Base-by-base conservation (phyloP, 129 eudicot genomes). In the Scalesia atractyloides region DNA sequence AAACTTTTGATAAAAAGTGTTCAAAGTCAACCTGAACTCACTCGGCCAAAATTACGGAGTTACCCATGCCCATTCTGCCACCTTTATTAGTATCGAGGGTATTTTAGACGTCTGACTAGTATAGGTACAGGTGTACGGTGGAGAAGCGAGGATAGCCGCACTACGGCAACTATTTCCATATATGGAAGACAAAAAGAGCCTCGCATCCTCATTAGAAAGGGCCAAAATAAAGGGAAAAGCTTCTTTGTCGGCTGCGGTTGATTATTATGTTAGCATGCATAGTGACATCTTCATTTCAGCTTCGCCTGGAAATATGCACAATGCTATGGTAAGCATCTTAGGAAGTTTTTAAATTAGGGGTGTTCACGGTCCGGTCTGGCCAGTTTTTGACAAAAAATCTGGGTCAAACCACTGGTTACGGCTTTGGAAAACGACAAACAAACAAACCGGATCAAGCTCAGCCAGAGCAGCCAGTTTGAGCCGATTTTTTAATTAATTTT, bases 241-340 rank as follows among this genome's bases (percentile, higher is more conserved):
- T 75, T 94, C 99, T 66, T 83, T 94, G 51, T 81, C 92, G 61
- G 97, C 99, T 59, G 99, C 99, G 2, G 91, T 94, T 43, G 99
- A 94, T 84, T 94, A 94, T 74, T 88, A 94, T 61, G 99, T 94
- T 59, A 80, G 99, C 89, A 90, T 94, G 96, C 86, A 90, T 24
- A 90, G 96, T 71, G 99, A 90, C 73, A 88, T 94, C 73, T 94
- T 94, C 87, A 77, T 94, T 62, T 94, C 99, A 20, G 99, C 99
- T 57, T 94, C 99, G 11, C 99, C 99, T 0, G 99, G 99, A 62
- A 94, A 94, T 72, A 94, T 94, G 99, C 99, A 94, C 79, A 94
- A 94, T 81, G 99, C 99, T 20, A 84, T 94, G 96, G 94, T 78
- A 78, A 43, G 77, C 59, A 76, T 68, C 53, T 46, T 60, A 63